Conservation (phyloP, 2,329 filamentous ascomycete species). For the Ceratocystis eucalypticola region DNA sequence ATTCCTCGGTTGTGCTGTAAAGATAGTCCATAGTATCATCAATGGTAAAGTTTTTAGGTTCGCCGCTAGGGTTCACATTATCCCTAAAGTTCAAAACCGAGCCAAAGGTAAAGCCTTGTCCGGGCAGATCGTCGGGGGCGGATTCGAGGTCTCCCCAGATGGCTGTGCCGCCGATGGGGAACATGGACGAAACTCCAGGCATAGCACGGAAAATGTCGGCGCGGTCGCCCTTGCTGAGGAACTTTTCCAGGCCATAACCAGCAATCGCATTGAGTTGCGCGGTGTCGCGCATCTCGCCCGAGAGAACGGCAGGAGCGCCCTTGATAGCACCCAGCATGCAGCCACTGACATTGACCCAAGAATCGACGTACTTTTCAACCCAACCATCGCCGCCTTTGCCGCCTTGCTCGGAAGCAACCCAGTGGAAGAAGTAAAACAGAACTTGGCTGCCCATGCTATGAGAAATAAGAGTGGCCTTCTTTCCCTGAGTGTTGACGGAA, state of each 20-base stretch:
- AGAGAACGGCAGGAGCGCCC: slow-evolving; percentile 76
- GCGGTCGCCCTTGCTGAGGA: slow-evolving; percentile 77
- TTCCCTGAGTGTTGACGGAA: slow-evolving; percentile 55
- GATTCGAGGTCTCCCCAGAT: slow-evolving; percentile 87
- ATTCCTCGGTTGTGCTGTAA: slow-evolving; percentile 62
- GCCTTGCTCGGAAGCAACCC: slow-evolving; percentile 65
- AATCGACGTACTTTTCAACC: slow-evolving; percentile 81
- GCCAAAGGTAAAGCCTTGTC: slow-evolving; percentile 61
- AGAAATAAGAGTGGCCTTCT: slow-evolving; percentile 75
- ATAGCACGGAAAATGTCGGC: slow-evolving; percentile 92
- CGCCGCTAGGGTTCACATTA: slow-evolving; percentile 48
- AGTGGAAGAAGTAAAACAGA: slow-evolving; percentile 67
- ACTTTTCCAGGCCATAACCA: slow-evolving; percentile 92
- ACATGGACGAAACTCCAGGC: slow-evolving; percentile 93
- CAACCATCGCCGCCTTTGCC: slow-evolving; percentile 73
- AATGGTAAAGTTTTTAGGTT: slow-evolving; percentile 66
- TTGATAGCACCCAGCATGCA: slow-evolving; percentile 96
- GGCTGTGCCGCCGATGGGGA: slow-evolving; percentile 81
- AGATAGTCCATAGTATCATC: slow-evolving; percentile 65
- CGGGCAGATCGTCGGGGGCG: slow-evolving; percentile 74
- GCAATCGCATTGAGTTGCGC: slow-evolving; percentile 93
- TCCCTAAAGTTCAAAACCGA: slow-evolving; percentile 72
- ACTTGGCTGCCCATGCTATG: slow-evolving; percentile 99
- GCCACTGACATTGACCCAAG: slow-evolving; percentile 96
- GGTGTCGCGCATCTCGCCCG: slow-evolving; percentile 96